These are phyloP conservation scores for Tylopilus cervinicoccineus DNA, from an alignment of 768 basidiomycete species.

Conservation along the genomic window DNA sequence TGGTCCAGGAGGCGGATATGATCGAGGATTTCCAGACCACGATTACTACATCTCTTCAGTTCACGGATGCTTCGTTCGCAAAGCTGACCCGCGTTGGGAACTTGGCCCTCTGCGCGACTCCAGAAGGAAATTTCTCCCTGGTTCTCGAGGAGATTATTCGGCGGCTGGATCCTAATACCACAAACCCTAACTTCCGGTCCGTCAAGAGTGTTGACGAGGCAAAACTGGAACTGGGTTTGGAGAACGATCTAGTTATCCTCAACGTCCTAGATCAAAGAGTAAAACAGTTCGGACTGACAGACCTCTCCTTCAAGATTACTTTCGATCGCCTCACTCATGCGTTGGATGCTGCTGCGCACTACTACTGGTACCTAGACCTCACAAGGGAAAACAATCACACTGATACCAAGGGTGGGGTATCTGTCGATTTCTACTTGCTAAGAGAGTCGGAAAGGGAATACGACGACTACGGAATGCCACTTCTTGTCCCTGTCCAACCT, in stretches of 20 bases:
- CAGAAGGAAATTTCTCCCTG: no score
- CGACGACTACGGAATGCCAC: not conserved
- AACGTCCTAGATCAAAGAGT: slow-evolving; percentile 1
- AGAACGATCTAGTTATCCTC: not conserved
- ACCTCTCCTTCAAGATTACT: not conserved
- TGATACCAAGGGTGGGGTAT: not conserved
- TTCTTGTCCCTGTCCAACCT: not conserved
- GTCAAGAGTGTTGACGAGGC: not conserved
- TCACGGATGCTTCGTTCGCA: not conserved
- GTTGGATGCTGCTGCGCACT: slow-evolving; percentile 16
- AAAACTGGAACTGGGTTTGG: not conserved
- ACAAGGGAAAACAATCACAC: not conserved
- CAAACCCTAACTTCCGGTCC: not conserved
- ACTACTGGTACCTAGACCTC: slow-evolving; percentile 21
- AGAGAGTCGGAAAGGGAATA: not conserved
- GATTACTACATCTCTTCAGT: not conserved
- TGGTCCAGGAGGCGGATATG: slow-evolving; percentile 5
- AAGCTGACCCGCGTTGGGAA: slow-evolving; percentile 1
- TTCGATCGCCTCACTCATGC: not conserved
- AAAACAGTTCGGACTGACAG: slow-evolving; percentile 1
- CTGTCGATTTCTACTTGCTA: slow-evolving; percentile 12
- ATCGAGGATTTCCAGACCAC: slow-evolving; percentile 16
- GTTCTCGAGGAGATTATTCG: not conserved
- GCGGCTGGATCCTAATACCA: not conserved
- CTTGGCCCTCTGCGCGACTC: slow-evolving; percentile 4